These are phyloP conservation scores for Fusarium zealandicum DNA, from an alignment of 2,329 filamentous ascomycete genomes.

Conservation along the genomic window DNA sequence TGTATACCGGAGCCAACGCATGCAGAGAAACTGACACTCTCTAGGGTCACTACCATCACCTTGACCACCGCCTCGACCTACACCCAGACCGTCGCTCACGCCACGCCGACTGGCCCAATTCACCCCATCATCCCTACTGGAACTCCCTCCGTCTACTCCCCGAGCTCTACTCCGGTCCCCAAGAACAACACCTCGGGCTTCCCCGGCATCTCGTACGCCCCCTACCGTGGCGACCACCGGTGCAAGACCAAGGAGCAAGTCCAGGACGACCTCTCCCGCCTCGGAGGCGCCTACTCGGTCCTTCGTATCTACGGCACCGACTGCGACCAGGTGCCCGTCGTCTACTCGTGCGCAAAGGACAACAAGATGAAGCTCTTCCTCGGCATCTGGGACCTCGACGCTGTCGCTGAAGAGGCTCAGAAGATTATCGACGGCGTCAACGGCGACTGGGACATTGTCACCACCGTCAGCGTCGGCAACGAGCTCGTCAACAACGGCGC, in stretches of 20 bases:
- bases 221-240: constrained; percentile 57
- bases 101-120: constrained; percentile 4
- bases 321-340: constrained; percentile 73
- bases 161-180: background rate
- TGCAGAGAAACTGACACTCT: background rate
- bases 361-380: constrained; percentile 75
- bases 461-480: constrained; percentile 81
- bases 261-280: constrained; percentile 66
- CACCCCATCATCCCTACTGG: background rate
- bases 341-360: constrained; percentile 68
- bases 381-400: constrained; percentile 72
- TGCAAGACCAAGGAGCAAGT: constrained; percentile 75
- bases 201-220: constrained; percentile 58
- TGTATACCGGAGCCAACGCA: background rate
- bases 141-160: background rate
- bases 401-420: constrained; percentile 63
- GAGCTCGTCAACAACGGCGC: constrained; percentile 75
- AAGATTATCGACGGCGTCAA: constrained; percentile 66
- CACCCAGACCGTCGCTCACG: constrained; percentile 21
- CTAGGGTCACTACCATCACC: constrained; percentile 26
- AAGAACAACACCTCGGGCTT: constrained; percentile 29
- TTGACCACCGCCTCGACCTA: constrained; percentile 27
- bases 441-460: constrained; percentile 71
- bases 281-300: constrained; percentile 62
- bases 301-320: constrained; percentile 83